These are phyloP conservation scores for Fusarium musae DNA, from an alignment of 2,329 filamentous ascomycete species.

Conservation along the genomic window DNA sequence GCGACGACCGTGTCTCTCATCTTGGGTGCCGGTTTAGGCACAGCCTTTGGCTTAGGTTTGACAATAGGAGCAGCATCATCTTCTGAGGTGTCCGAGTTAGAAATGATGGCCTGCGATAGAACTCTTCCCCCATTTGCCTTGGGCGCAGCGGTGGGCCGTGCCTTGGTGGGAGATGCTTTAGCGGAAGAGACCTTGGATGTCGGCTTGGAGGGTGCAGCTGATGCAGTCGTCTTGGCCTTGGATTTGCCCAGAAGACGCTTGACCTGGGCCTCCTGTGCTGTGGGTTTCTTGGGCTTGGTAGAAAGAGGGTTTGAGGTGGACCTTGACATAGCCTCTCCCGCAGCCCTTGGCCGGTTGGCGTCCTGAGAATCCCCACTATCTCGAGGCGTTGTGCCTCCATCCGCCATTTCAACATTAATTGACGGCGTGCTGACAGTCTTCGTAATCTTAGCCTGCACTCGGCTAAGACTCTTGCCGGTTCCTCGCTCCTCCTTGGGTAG, in stretches of 20 bases:
- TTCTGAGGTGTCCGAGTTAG: constrained; percentile 66
- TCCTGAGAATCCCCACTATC: constrained; percentile 50
- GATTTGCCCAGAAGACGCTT: constrained; percentile 61
- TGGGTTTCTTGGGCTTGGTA: constrained; percentile 66
- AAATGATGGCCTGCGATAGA: constrained; percentile 66
- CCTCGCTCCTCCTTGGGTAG: constrained; percentile 67
- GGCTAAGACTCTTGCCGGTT: constrained; percentile 69
- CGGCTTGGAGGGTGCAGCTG: constrained; percentile 46
- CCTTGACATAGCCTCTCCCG: constrained; percentile 59
- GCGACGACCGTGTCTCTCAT: constrained; percentile 49
- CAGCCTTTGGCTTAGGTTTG: constrained; percentile 46
- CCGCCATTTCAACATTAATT: constrained; percentile 61
- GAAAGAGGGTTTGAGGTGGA: constrained; percentile 63
- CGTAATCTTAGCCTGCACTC: constrained; percentile 68
- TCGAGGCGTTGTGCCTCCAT: constrained; percentile 57
- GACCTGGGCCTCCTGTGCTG: constrained; percentile 63
- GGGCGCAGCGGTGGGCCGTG: constrained; percentile 43
- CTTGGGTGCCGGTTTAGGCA: constrained; percentile 39
- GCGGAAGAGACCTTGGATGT: constrained; percentile 54
- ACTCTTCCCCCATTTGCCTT: constrained; percentile 57
- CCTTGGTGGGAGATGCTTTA: constrained; percentile 56
- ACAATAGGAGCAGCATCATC: constrained; percentile 57
- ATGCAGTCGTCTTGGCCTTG: constrained; percentile 50
- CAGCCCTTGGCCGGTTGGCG: constrained; percentile 46
- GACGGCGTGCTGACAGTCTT: constrained; percentile 60